Evolutionary conservation across 169 alveolate species (phyloP).

Genomic region (Plasmodium fragile): DNA sequence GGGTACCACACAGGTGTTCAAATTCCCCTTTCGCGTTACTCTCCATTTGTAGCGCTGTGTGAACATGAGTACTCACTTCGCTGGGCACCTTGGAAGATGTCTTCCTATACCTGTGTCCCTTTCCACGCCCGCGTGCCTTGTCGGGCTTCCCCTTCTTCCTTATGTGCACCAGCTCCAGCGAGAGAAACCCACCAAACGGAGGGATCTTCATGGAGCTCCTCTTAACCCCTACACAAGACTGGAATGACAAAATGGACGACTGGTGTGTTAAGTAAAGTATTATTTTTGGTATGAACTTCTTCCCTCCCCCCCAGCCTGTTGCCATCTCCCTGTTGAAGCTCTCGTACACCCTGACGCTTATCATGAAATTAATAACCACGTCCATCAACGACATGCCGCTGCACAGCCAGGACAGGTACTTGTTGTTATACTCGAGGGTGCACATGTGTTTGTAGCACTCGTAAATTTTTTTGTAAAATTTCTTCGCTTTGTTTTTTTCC

Average conservation of each 20-base stretch:
- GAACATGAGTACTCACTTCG: not conserved
- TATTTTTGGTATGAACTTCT: conserved; percentile 32
- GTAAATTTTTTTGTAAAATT: conserved; percentile 37
- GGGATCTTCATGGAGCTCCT: conserved; percentile 55
- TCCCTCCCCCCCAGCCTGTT: not conserved
- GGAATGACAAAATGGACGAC: conserved; percentile 55
- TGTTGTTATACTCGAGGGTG: conserved; percentile 41
- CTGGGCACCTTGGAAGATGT: not conserved
- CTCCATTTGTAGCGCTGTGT: not conserved
- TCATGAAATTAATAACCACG: conserved; percentile 53
- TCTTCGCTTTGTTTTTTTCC: conserved; percentile 18
- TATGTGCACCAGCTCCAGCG: conserved; percentile 55
- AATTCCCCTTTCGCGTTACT: not conserved
- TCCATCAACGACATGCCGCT: conserved; percentile 72
- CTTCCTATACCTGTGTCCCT: not conserved
- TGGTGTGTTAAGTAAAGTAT: conserved; percentile 64
- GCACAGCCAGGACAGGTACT: conserved; percentile 59
- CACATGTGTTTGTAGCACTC: conserved; percentile 64
- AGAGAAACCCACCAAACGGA: conserved; percentile 54
- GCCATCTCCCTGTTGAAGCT: not conserved
- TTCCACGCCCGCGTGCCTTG: not conserved
- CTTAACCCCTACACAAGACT: conserved; percentile 63
- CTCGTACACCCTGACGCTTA: conserved; percentile 51
- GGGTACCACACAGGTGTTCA: not conserved
- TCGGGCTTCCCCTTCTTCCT: conserved; percentile 1